Evolutionary conservation across 371 early-diverging fungal genomes (phyloP), one percentile per base, ranked within the genome.

Genomic region (Apophysomyces trapeziformis): DNA sequence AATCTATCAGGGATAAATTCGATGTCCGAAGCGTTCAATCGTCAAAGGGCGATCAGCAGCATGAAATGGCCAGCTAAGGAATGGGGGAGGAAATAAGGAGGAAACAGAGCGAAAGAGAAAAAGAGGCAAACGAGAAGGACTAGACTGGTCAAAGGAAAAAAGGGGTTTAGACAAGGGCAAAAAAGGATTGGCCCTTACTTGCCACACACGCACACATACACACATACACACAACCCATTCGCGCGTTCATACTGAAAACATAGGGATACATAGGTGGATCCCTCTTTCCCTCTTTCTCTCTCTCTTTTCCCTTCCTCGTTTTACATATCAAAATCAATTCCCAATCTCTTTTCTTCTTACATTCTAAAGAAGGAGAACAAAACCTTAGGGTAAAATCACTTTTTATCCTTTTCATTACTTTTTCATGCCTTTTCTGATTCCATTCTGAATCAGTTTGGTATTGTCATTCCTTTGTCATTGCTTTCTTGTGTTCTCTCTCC

Each of bases 201-300:
- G 54, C 54, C 54, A 50, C 54, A 50, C 54, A 50, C 32, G 32
- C 32, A 26, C 32, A 26, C 32, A 26, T 3, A 26, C 32, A 26
- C 32, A 21, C 21, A 21, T 1, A 21, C 1, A 26, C 32, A 26
- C 32, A 26, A 26, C 32, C 32, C 1, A 26, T 26, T 50, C 21
- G 54, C 54, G 54, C 54, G 54, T 50, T 50, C 54, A 50, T 26
- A 26, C 54, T 50, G 54, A 50, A 50, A 50, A 50, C 54, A 50
- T 50, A 50, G 21, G 21, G 21, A 21, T 21, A 50, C 8, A 21
- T 41, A 41, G 41, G 13, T 41, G 5, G 41, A 11, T 50, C 21
- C 21, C 21, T 21, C 1, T 50, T 26, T 50, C 21, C 21, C 21
- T 50, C 54, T 50, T 21, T 50, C 21, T 21, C 35, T 50, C 21